Conservation (phyloP, 345 rosid genomes). For the Citrus sp. region DNA sequence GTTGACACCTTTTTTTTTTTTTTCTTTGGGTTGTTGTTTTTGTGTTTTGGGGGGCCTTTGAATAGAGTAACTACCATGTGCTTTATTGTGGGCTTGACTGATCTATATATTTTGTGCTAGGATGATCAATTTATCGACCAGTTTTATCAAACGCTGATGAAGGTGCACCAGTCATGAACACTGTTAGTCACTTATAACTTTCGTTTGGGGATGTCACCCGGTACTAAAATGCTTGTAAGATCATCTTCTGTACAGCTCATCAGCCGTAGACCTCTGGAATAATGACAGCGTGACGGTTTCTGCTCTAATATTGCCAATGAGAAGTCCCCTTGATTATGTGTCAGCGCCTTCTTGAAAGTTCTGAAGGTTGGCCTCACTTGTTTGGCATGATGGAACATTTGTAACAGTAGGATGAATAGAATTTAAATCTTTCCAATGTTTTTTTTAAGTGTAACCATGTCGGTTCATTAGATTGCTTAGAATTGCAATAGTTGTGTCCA, state of each 20-base stretch:
- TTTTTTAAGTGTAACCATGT: not conserved
- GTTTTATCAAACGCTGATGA: slow-evolving; percentile 55
- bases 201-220: slow-evolving; percentile 5
- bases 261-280: slow-evolving; percentile 8
- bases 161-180: slow-evolving; percentile 45
- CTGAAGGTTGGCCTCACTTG: not conserved
- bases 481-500: slow-evolving; percentile 5
- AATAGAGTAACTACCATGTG: no score
- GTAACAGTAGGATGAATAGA: slow-evolving; percentile 18
- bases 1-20: not conserved
- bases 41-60: no score
- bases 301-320: not conserved
- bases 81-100: not conserved
- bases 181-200: not conserved
- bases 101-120: slow-evolving; percentile 28
- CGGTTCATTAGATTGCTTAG: slow-evolving; percentile 3
- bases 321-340: slow-evolving; percentile 1
- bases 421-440: not conserved
- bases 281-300: not conserved
- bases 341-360: not conserved
- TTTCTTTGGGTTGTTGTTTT: no score
- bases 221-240: slow-evolving; percentile 19
- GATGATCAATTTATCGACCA: slow-evolving; percentile 64
- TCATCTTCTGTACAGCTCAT: slow-evolving; percentile 29
- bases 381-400: slow-evolving; percentile 4